Evolutionary conservation across 352 stramenopile species (phyloP).

Genomic region (Globisporangium irregulare): DNA sequence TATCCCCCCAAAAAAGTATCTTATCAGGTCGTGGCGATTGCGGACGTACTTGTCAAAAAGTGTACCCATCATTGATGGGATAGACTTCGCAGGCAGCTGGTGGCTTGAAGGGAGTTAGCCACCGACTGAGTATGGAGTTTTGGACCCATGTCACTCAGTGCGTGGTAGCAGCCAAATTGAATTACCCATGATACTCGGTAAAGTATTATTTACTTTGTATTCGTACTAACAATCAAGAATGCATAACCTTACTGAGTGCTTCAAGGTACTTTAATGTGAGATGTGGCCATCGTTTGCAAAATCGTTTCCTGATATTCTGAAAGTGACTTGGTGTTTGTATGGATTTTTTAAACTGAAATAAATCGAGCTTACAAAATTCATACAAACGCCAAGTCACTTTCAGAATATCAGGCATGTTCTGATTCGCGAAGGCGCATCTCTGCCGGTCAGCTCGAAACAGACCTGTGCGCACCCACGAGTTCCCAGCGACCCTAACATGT

Average conservation of each 20-base stretch:
- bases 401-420: neutral
- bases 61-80: conserved; percentile 3
- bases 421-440: neutral
- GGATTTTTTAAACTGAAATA: too few relatives aligned
- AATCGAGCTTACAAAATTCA: too few relatives aligned
- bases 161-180: neutral
- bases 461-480: neutral
- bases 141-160: neutral
- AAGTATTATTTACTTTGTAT: neutral
- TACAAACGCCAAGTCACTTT: too few relatives aligned
- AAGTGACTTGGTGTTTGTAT: too few relatives aligned
- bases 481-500: neutral
- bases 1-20: neutral
- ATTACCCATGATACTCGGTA: neutral
- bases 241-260: neutral
- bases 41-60: neutral
- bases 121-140: neutral
- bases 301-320: too few relatives aligned
- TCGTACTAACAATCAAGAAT: too few relatives aligned
- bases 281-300: too few relatives aligned
- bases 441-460: neutral
- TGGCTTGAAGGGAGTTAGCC: neutral
- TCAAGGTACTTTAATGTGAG: neutral
- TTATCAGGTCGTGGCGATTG: neutral
- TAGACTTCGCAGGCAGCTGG: neutral